A percentile compares a stretch with the other conserved stretches of the same genome.
These are phyloP conservation scores for Agapanthus africanus DNA, from an alignment of 106 monocot species.

Conservation along the genomic window DNA sequence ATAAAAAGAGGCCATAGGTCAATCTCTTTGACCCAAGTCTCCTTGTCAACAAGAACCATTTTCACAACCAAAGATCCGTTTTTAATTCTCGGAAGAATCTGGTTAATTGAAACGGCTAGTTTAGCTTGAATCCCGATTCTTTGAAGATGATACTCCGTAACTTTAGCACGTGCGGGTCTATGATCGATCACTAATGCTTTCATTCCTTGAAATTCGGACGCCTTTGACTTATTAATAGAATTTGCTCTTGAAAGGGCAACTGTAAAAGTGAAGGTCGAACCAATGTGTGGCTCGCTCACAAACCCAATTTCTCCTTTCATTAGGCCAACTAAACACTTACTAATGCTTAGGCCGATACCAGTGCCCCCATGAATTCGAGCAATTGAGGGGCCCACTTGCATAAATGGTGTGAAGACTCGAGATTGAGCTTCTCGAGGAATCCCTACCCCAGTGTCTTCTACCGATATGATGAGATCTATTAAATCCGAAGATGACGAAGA, in stretches of 20 bases:
- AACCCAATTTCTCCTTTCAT: conserved; percentile 99
- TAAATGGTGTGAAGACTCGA: conserved; percentile 94
- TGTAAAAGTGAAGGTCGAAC: conserved; percentile 91
- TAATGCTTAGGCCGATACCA: conserved; percentile 93
- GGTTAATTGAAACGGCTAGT: conserved; percentile 20
- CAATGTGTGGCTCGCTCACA: conserved; percentile 67
- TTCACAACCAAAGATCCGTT: conserved; percentile 20
- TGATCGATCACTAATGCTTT: conserved; percentile 77
- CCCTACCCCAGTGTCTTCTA: conserved; percentile 97
- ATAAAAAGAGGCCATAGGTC: conserved; percentile 41
- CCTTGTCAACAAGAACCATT: conserved; percentile 76
- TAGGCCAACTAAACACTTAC: conserved; percentile 92
- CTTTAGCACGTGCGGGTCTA: conserved; percentile 56
- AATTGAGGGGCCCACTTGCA: conserved; percentile 97
- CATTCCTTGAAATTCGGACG: conserved; percentile 69
- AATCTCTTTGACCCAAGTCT: conserved; percentile 46
- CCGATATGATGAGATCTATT: conserved; percentile 81
- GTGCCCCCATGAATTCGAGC: conserved; percentile 95
- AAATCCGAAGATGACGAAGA: conserved; percentile 37
- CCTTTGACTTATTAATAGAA: conserved; percentile 38
- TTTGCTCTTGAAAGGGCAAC: conserved; percentile 43
- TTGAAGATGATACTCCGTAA: conserved; percentile 78
- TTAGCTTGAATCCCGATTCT: conserved; percentile 67
- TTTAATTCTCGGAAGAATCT: conserved; percentile 36
- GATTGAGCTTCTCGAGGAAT: conserved; percentile 92